These are phyloP conservation scores for Plectosphaerella cucumerina DNA, from an alignment of 2,329 filamentous ascomycete genomes.

Conservation along the genomic window DNA sequence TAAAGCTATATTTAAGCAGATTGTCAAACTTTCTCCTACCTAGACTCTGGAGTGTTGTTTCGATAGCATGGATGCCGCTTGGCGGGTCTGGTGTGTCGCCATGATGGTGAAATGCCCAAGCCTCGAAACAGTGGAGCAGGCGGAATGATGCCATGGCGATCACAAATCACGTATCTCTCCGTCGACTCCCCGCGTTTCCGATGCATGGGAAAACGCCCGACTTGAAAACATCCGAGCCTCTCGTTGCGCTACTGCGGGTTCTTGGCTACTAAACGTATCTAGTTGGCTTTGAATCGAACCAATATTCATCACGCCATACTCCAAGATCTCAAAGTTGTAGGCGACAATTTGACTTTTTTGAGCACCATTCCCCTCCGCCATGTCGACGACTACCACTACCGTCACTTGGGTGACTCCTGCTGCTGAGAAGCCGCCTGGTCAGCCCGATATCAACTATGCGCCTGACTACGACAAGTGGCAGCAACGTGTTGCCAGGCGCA, in stretches of 20 bases:
- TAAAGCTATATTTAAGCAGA: no score
- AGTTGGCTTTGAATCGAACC: no score
- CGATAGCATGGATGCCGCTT: no score
- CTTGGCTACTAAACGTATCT: background rate
- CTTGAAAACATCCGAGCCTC: background rate
- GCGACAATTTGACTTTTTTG: no score
- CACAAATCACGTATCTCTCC: background rate
- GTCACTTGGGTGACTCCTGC: slow-evolving; percentile 12
- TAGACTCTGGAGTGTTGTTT: no score
- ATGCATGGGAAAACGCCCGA: background rate
- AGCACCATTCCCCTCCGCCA: background rate
- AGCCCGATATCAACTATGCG: slow-evolving; percentile 56
- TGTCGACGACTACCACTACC: background rate
- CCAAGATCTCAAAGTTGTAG: no score
- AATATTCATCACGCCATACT: no score
- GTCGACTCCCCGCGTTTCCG: background rate
- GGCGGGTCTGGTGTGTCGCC: no score
- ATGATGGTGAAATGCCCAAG: background rate
- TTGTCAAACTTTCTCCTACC: no score
- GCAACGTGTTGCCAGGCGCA: slow-evolving; percentile 38
- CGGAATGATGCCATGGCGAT: background rate
- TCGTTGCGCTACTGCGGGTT: background rate
- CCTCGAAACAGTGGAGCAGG: background rate
- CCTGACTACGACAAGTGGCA: slow-evolving; percentile 51
- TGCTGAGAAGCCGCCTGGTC: slow-evolving; percentile 30